Evolutionary conservation across 208 protist species (phyloP), one percentile per base, ranked within the genome.

Genomic region (Leishmania aethiopica): DNA sequence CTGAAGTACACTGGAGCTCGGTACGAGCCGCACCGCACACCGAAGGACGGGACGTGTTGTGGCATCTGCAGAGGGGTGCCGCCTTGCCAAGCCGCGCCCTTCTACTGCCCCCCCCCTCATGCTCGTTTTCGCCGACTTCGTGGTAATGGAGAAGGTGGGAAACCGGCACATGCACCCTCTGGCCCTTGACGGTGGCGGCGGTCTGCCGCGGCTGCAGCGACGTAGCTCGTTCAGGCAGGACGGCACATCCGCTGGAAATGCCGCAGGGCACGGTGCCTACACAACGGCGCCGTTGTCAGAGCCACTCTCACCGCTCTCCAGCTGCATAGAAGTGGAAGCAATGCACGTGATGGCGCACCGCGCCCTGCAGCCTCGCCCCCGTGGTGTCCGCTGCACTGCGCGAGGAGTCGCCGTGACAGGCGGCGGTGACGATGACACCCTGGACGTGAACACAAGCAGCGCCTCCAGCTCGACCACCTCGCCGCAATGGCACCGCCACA

Each of bases 401-500:
- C 69, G 42, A 32, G 42, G 42, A 6, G 25, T 32, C 57, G 8
- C 5, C 15, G 13, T 19, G 10, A 17, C 32, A 57, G 28, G 74
- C 55, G 37, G 25, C 32, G 74, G 55, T 19, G 55, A 77, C 25
- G 74, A 77, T 15, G 74, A 77, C 53, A 17, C 32, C 1, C 35
- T 66, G 32, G 55, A 77, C 28, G 22, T 67, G 5, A 67, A 67
- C 55, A 64, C 74, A 0, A 77, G 55, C 57, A 77, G 74, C 35
- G 19, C 74, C 53, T 77, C 74, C 51, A 77, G 74, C 47, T 77
- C 77, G 22, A 81, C 77, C 35, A 72, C 55, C 1, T 75, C 76
- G 13, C 55, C 49, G 35, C 81, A 84, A 55, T 84, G 62, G 55
- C 81, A 47, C 1, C 81, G 76, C 35, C 55, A 81, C 77, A 84